Evolutionary conservation across 352 stramenopile genomes (phyloP).

Genomic region (Phytophthora meadii): DNA sequence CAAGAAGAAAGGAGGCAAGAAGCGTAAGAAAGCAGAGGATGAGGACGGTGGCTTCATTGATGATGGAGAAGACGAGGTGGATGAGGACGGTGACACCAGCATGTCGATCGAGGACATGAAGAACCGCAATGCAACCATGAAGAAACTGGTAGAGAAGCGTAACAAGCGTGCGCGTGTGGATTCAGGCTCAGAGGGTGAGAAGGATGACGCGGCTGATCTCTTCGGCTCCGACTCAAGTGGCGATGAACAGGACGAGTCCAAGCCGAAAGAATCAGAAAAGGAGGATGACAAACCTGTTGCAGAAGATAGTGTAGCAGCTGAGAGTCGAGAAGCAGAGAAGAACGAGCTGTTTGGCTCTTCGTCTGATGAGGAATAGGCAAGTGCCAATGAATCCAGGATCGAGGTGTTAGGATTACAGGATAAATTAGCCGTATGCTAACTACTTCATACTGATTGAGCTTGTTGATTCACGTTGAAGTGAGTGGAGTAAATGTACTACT

Average conservation of each 20-base stretch:
- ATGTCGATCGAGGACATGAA: slow-evolving; percentile 93
- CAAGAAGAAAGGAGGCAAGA: slow-evolving; percentile 77
- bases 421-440: too few species aligned
- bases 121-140: slow-evolving; percentile 88
- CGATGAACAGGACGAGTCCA: slow-evolving; percentile 52
- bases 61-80: slow-evolving; percentile 58
- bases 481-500: neutral
- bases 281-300: slow-evolving; percentile 22
- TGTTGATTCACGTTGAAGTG: slow-evolving; percentile 7
- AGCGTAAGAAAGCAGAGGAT: slow-evolving; percentile 79
- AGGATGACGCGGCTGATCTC: slow-evolving; percentile 62
- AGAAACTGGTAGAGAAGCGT: slow-evolving; percentile 86
- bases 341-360: slow-evolving; percentile 88
- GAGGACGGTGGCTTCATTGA: slow-evolving; percentile 80
- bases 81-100: slow-evolving; percentile 66
- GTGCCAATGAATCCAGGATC: neutral
- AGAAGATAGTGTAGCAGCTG: slow-evolving; percentile 22
- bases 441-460: slow-evolving; percentile 2
- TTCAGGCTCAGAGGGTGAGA: slow-evolving; percentile 72
- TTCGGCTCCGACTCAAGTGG: slow-evolving; percentile 90
- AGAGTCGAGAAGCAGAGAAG: slow-evolving; percentile 68
- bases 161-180: slow-evolving; percentile 70
- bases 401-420: neutral
- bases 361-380: slow-evolving; percentile 77
- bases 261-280: slow-evolving; percentile 25